These are phyloP conservation scores for Ganoderma resinaceum DNA, from an alignment of 1,284 basidiomycete genomes.

Conservation along the genomic window DNA sequence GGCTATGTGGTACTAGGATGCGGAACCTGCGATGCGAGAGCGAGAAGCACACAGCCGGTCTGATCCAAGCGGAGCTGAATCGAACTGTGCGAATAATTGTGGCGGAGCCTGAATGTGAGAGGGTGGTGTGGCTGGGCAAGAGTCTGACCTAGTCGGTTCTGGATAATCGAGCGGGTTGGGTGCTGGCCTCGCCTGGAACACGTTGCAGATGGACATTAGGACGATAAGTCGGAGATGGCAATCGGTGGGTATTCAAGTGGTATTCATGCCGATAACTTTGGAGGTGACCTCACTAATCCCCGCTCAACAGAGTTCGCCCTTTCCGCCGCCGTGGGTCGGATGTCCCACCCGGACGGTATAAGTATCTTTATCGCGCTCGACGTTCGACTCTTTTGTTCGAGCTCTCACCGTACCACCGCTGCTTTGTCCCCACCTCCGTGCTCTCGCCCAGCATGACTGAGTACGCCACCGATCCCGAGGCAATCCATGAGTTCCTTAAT, in stretches of 20 bases:
- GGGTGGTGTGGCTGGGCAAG: conserved; percentile 18
- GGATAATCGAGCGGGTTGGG: conserved; percentile 23
- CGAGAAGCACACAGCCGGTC: background rate
- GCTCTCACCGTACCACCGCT: conserved; percentile 19
- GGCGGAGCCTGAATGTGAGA: background rate
- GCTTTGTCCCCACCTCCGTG: conserved; percentile 17
- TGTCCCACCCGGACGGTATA: conserved; percentile 31
- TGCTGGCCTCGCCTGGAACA: conserved; percentile 36
- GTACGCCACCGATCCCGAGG: conserved; percentile 65
- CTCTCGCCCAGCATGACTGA: conserved; percentile 59
- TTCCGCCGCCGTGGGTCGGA: conserved; percentile 31
- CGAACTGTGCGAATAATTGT: background rate
- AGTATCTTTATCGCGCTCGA: conserved; percentile 29
- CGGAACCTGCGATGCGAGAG: background rate
- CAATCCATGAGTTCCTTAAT: conserved; percentile 60
- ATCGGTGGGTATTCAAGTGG: conserved; percentile 16
- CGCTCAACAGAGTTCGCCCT: conserved; percentile 26
- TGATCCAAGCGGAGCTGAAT: background rate
- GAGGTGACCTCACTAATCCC: conserved; percentile 30
- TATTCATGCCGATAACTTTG: conserved; percentile 24
- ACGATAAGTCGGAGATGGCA: conserved; percentile 27
- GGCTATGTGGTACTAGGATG: background rate
- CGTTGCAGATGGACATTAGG: conserved; percentile 26
- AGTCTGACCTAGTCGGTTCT: conserved; percentile 30
- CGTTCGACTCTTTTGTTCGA: conserved; percentile 27